Conservation (phyloP, 768 basidiomycete genomes). For the Termitomyces sp. region DNA sequence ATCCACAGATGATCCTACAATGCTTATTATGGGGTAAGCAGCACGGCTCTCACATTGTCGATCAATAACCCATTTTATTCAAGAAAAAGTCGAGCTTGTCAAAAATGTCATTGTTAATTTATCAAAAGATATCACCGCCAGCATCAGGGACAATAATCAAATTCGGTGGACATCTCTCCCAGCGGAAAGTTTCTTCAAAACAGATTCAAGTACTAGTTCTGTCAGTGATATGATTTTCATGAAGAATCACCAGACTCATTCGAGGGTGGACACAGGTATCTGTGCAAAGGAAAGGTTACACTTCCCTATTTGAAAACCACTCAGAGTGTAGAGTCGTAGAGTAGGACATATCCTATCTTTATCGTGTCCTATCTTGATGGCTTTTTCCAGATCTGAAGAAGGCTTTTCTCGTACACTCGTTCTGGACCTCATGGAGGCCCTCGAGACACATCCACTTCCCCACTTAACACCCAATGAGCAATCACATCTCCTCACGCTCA, state of each 20-base stretch:
- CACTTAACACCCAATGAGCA: constrained; percentile 77
- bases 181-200: constrained; percentile 50
- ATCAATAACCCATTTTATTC: neutral
- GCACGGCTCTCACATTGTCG: neutral
- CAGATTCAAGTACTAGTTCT: constrained; percentile 18
- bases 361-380: constrained; percentile 7
- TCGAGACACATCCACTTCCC: constrained; percentile 61
- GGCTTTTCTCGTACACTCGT: constrained; percentile 60
- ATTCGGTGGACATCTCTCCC: constrained; percentile 45
- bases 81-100: constrained; percentile 82
- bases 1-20: constrained; percentile 90
- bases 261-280: constrained; percentile 2
- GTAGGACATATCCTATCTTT: constrained; percentile 29
- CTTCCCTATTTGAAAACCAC: constrained; percentile 43
- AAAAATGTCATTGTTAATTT: constrained; percentile 76
- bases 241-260: neutral
- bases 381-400: constrained; percentile 35
- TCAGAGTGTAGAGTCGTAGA: constrained; percentile 35
- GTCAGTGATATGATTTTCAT: constrained; percentile 9
- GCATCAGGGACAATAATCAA: constrained; percentile 17
- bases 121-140: constrained; percentile 30
- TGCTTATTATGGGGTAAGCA: constrained; percentile 83
- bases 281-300: constrained; percentile 36
- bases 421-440: constrained; percentile 49
- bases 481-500: constrained; percentile 75